Percentiles rank a stretch among this genome's conserved stretches.
These are phyloP conservation scores for Apostasia shenzhenica DNA, from an alignment of 106 monocot genomes.

Conservation along the genomic window DNA sequence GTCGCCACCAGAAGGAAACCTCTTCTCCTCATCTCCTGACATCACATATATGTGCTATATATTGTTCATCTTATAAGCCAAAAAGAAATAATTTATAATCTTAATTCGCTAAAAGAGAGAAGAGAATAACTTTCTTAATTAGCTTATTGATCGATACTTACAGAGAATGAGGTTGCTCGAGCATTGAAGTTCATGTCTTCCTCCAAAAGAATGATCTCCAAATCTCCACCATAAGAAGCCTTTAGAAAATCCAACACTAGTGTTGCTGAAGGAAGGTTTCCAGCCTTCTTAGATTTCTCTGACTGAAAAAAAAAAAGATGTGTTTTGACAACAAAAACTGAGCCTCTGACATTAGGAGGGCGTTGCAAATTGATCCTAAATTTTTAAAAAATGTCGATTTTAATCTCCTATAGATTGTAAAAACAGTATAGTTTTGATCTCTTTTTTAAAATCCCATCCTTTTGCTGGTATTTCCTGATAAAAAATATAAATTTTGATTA, in stretches of 20 bases:
- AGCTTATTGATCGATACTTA: slow-evolving; percentile 15
- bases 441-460: too few relatives aligned
- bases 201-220: slow-evolving; percentile 65
- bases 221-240: slow-evolving; percentile 44
- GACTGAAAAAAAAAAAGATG: slow-evolving; percentile 40
- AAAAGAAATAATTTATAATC: too few relatives aligned
- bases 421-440: too few relatives aligned
- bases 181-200: slow-evolving; percentile 97
- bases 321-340: not conserved
- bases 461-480: too few relatives aligned
- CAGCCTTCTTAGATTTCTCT: slow-evolving; percentile 74
- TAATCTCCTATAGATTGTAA: too few relatives aligned
- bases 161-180: slow-evolving; percentile 57
- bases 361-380: too few relatives aligned
- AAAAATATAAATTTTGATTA: too few relatives aligned
- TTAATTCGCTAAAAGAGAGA: too few relatives aligned
- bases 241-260: slow-evolving; percentile 59
- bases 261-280: slow-evolving; percentile 51
- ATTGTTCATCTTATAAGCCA: too few relatives aligned
- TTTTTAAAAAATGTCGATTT: too few relatives aligned
- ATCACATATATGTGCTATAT: not conserved
- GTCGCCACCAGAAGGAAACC: slow-evolving; percentile 80
- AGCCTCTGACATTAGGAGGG: too few relatives aligned
- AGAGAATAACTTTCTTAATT: too few relatives aligned
- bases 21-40: slow-evolving; percentile 51